Evolutionary conservation across 1,284 basidiomycete genomes (phyloP).

Genomic region (Abortiporus biennis): DNA sequence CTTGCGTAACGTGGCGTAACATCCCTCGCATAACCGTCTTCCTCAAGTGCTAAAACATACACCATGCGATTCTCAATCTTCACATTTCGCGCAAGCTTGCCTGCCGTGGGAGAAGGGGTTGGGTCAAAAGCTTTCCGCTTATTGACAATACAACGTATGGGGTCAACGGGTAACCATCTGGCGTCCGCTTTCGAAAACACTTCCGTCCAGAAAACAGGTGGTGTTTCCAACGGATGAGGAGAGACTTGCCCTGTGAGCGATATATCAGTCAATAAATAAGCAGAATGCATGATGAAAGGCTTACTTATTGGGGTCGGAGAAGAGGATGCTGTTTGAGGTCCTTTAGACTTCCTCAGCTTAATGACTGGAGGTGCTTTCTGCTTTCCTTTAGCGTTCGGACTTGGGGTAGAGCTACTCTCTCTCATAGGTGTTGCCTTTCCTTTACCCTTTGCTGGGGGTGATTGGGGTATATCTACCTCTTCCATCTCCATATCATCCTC

Average conservation of each 20-base stretch:
- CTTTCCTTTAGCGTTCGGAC: conserved; percentile 39
- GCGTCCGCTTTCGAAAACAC: conserved; percentile 91
- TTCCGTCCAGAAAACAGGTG: conserved; percentile 97
- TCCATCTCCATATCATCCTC: conserved; percentile 35
- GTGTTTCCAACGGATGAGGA: conserved; percentile 52
- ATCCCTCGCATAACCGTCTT: conserved; percentile 76
- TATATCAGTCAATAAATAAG: background rate
- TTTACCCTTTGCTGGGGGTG: conserved; percentile 16
- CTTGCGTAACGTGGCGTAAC: conserved; percentile 77
- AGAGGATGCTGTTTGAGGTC: conserved; percentile 24
- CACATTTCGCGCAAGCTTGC: conserved; percentile 24
- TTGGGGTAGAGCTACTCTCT: conserved; percentile 29
- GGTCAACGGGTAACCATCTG: conserved; percentile 92
- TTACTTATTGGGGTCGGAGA: conserved; percentile 10
- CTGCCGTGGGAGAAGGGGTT: conserved; percentile 29
- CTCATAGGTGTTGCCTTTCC: conserved; percentile 33
- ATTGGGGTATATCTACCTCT: conserved; percentile 27
- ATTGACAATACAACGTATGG: conserved; percentile 75
- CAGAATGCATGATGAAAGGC: background rate
- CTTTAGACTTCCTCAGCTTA: conserved; percentile 49
- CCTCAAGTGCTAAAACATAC: conserved; percentile 94
- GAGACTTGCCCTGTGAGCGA: conserved; percentile 20
- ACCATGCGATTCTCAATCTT: conserved; percentile 78
- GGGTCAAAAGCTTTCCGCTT: conserved; percentile 87
- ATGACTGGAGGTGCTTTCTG: conserved; percentile 46